Base-by-base conservation (phyloP, 192 early-diverging fungal genomes). In the Coemansia sp. region DNA sequence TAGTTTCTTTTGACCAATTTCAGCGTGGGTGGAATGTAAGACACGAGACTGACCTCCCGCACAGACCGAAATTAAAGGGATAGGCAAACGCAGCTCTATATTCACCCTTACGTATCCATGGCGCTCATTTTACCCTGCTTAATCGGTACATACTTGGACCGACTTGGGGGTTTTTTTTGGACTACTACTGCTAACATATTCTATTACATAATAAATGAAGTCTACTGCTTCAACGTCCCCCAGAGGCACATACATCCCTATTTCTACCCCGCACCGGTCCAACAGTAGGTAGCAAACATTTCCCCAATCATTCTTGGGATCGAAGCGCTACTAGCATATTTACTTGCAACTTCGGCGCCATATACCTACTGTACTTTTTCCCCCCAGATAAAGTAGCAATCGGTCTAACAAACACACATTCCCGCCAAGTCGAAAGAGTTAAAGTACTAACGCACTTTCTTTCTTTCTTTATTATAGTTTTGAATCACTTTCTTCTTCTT, bases 291-390 rank as follows among this genome's bases (percentile, higher is more conserved):
- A 47, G 1, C 46, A 22, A 51, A 22, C 44, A 18, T 51, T 51
- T 51, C 47, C 22, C 47, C 47, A 20, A 20, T 51, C 47, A 51
- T 51, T 51, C 47, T 51, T 22, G 47, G n/a, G 47, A 51, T 51
- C 20, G n/a, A 6, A 6, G 16, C 9, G 24, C 24, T 51, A 51
- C 47, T 51, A 51, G 20, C 47, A 51, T 22, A 22, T 22, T 10
- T 16, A 22, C 47, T 51, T 15, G 44, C 44, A 18, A 18, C 44
- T 51, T 51, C 8, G 3, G 42, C 42, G 42, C 47, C n/a, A 20
- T 51, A 9, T 22, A n/a, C 22, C 20, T 51, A 51, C 49, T 51
- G 49, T 22, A 51, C 49, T 22, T 5, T 5, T 22, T 5, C 1
- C n/a, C 20, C 18, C 20, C 49, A 22, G 49, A 51, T 51, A 51